phyloP scores from a whole-genome alignment of 2,329 filamentous ascomycete species.

The Xylariomycetidae sp. region DNA sequence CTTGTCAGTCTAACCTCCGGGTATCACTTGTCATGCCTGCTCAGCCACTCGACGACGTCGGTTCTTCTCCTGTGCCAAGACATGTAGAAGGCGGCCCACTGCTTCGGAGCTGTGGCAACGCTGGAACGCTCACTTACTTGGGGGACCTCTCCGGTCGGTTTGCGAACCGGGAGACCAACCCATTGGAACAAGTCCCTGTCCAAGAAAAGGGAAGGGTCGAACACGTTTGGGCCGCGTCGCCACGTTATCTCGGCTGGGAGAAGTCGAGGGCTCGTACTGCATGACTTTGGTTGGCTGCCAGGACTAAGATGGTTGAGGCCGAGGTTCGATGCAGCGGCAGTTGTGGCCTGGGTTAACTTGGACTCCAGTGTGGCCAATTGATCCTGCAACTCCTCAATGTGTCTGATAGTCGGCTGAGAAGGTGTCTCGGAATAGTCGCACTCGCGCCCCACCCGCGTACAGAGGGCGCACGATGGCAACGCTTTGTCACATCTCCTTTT shows the following conservation, averaged over 20 bases:
- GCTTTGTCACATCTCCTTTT: constrained; percentile 48
- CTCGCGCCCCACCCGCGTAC: constrained; percentile 32
- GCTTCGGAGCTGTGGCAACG: no score
- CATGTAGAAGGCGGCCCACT: no score
- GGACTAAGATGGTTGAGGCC: constrained; percentile 10
- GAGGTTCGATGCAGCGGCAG: constrained; percentile 9
- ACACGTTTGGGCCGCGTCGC: constrained; percentile 22
- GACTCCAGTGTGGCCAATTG: constrained; percentile 32
- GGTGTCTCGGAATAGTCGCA: constrained; percentile 36
- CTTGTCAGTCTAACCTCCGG: no score
- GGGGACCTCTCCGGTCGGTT: constrained; percentile 32
- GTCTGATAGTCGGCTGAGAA: constrained; percentile 31
- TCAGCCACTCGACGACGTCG: no score
- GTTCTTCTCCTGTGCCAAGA: no score
- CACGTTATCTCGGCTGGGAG: constrained; percentile 11
- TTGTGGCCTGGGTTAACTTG: not conserved
- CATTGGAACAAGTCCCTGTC: constrained; percentile 18
- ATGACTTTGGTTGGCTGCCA: constrained; percentile 17
- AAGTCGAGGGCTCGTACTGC: constrained; percentile 8
- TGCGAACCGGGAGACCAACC: constrained; percentile 30
- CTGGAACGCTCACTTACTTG: constrained; percentile 19
- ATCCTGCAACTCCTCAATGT: constrained; percentile 31
- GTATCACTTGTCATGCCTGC: no score
- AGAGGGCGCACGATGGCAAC: constrained; percentile 41
- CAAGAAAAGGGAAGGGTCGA: constrained; percentile 38